Evolutionary conservation across 2,329 filamentous ascomycete species (phyloP).

Genomic region (Alternaria atra): DNA sequence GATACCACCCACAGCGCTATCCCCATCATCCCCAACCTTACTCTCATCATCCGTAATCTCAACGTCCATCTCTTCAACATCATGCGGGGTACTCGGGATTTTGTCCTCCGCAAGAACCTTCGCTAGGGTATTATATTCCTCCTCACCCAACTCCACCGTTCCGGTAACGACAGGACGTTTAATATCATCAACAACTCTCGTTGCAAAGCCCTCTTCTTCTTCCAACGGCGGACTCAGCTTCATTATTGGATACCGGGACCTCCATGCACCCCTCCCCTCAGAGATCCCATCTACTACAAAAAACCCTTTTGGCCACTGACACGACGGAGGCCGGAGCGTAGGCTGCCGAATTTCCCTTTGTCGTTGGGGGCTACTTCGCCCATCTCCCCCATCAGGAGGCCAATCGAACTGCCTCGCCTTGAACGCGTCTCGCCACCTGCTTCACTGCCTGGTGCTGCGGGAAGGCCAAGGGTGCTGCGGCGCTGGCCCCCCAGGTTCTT

Average conservation of each 20-base stretch:
- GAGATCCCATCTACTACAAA: constrained; percentile 55
- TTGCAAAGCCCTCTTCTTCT: constrained; percentile 36
- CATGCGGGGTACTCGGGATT: not conserved
- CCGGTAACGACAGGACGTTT: constrained; percentile 18
- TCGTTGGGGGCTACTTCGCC: constrained; percentile 41
- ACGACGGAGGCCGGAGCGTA: constrained; percentile 49
- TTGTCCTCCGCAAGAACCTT: constrained; percentile 7
- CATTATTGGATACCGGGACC: constrained; percentile 39
- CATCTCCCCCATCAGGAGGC: constrained; percentile 49
- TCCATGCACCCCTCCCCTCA: constrained; percentile 39
- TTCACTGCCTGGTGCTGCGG: constrained; percentile 52
- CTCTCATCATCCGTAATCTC: constrained; percentile 32
- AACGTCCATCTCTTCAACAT: constrained; percentile 28
- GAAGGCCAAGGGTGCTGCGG: constrained; percentile 46
- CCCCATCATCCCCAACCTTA: constrained; percentile 24
- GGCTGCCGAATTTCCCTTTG: constrained; percentile 46
- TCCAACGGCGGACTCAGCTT: constrained; percentile 42
- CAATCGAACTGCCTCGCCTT: constrained; percentile 55
- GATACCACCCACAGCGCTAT: constrained; percentile 27
- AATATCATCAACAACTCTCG: constrained; percentile 21
- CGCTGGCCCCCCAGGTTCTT: constrained; percentile 75
- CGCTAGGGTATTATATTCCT: constrained; percentile 11
- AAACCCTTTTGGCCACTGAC: constrained; percentile 60
- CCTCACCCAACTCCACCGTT: constrained; percentile 16
- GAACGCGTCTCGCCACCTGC: constrained; percentile 53